These are phyloP conservation scores for Coccomyxa sp. DNA, from an alignment of 139 green algal species.

Conservation along the genomic window DNA sequence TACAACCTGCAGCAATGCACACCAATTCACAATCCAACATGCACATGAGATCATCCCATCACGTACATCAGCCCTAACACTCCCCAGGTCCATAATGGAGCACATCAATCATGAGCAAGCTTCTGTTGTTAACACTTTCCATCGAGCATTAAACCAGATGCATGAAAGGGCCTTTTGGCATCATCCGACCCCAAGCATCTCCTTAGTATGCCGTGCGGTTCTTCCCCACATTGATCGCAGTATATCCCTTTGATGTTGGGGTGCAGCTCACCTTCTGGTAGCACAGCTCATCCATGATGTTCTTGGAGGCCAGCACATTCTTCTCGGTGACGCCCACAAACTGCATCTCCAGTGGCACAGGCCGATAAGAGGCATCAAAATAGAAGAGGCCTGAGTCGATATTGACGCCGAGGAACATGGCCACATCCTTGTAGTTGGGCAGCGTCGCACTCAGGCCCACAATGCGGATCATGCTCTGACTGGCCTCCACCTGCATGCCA, in stretches of 20 bases:
- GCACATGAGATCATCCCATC: neutral
- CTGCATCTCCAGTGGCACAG: slow-evolving; percentile 87
- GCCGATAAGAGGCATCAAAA: slow-evolving; percentile 93
- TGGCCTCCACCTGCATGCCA: slow-evolving; percentile 80
- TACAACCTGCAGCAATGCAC: slow-evolving; percentile 44
- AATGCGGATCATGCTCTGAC: slow-evolving; percentile 97
- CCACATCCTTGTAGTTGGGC: slow-evolving; percentile 96
- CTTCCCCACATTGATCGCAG: too few relatives aligned
- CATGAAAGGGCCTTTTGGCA: too few relatives aligned
- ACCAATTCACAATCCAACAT: neutral
- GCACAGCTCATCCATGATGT: slow-evolving; percentile 85
- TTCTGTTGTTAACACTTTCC: too few relatives aligned
- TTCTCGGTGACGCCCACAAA: slow-evolving; percentile 90
- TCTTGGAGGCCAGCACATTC: slow-evolving; percentile 72
- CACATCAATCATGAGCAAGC: too few relatives aligned
- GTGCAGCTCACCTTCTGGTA: slow-evolving; percentile 74
- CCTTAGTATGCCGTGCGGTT: too few relatives aligned
- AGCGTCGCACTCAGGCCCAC: slow-evolving; percentile 96
- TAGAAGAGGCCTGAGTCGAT: slow-evolving; percentile 79
- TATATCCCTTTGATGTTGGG: too few relatives aligned
- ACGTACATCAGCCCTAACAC: too few relatives aligned
- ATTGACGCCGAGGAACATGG: slow-evolving; percentile 81
- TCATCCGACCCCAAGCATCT: too few relatives aligned
- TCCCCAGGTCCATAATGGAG: too few relatives aligned
- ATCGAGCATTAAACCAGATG: too few relatives aligned